Conservation (phyloP, 2,329 filamentous ascomycete species). For the Xylariaceae sp. region DNA sequence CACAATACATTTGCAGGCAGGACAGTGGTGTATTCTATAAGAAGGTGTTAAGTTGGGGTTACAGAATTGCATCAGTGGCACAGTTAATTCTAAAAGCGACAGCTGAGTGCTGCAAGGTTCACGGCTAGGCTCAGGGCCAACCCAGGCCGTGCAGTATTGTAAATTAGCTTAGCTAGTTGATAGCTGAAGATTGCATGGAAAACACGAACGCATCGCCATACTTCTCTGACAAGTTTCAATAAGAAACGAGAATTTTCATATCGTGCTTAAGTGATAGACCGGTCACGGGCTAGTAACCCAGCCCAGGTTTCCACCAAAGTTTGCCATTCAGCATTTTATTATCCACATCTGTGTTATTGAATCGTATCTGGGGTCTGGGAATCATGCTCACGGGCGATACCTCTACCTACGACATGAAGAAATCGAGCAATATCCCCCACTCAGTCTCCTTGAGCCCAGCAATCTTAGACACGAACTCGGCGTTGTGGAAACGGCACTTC, state of each 20-base stretch:
- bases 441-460: conserved; percentile 51
- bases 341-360: conserved; percentile 54
- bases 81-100: not conserved
- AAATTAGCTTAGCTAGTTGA: not conserved
- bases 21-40: not conserved
- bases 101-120: not conserved
- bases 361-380: conserved; percentile 46
- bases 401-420: conserved; percentile 51
- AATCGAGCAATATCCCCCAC: conserved; percentile 47
- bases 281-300: no score
- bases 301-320: not conserved
- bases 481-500: conserved; percentile 51
- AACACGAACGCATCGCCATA: not conserved
- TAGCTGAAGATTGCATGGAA: not conserved
- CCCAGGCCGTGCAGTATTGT: no score
- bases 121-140: not conserved
- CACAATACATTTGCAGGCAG: no score
- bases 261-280: no score
- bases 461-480: conserved; percentile 51
- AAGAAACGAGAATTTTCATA: no score
- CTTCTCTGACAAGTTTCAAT: not conserved
- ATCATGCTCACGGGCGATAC: conserved; percentile 39
- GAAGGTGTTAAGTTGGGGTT: not conserved
- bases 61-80: not conserved
- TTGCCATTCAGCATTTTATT: conserved; percentile 48